Base-by-base conservation (phyloP, 768 basidiomycete genomes). In the Boletus bicolor region DNA sequence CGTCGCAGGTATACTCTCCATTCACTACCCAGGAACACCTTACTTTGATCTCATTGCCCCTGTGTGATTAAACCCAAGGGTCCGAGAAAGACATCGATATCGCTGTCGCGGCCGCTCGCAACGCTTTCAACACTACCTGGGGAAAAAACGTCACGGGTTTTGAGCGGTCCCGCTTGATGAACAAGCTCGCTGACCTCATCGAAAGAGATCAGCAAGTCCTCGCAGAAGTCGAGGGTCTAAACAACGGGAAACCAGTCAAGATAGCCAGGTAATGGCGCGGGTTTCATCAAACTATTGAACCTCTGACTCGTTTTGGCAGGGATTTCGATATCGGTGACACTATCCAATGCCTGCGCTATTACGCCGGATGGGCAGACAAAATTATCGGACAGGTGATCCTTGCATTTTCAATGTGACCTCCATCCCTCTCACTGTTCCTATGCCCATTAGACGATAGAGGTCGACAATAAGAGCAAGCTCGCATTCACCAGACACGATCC, bases 301-400 rank as follows among this genome's bases (percentile, higher is more conserved):
- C 35, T 35, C 46, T 58, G 46, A 55, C 58, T 42, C 19, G 0
- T 30, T 26, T 55, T 47, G 36, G 0, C 59, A 91, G 90, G 68
- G 89, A 91, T 67, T 85, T 82, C 58, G 91, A 93, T 68, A 87
- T 93, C 39, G 84, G 82, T 39, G 91, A 93, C 66, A 86, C 77
- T 57, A 74, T 92, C 19, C 83, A 83, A 61, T 91, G 89, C 66
- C 73, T 93, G 49, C 80, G 91, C 48, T 97, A 98, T 74, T 97
- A 94, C 68, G 95, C 93, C 38, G 95, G 95, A 24, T 95, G 90
- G 89, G 91, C 92, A 9, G 95, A 98, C 76, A 98, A 98, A 75
- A 86, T 97, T 49, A 74, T 79, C 26, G 96, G 97, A 21, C 85
- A 95, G 82, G 88, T 87, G 59, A 62, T n/a, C 41, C 36, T 42